A percentile compares a stretch with the other conserved stretches of the same genome.
Conservation (phyloP, 768 basidiomycete species). For the Suillus variegatus region DNA sequence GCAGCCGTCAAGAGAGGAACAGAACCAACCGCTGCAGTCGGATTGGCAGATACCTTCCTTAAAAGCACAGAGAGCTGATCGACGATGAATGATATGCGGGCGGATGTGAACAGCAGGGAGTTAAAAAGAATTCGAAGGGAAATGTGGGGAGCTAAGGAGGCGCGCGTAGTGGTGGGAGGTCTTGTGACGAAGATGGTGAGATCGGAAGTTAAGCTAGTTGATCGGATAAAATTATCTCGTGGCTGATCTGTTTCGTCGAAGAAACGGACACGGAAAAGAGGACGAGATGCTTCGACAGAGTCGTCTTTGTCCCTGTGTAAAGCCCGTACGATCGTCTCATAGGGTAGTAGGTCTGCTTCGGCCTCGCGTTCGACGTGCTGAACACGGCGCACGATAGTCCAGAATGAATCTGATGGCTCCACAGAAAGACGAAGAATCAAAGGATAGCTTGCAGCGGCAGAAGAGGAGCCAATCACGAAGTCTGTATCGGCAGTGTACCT, state of each 20-base stretch:
- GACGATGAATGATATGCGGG: constrained; percentile 74
- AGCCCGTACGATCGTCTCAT: constrained; percentile 71
- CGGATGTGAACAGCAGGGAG: constrained; percentile 84
- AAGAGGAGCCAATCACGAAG: constrained; percentile 87
- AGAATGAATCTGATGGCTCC: constrained; percentile 86
- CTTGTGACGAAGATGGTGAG: constrained; percentile 87
- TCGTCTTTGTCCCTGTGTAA: constrained; percentile 69
- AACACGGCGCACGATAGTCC: constrained; percentile 83
- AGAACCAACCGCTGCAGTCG: constrained; percentile 70
- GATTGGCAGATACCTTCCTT: constrained; percentile 66
- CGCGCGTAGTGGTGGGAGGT: constrained; percentile 64
- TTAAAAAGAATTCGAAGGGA: constrained; percentile 90
- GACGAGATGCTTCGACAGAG: constrained; percentile 46
- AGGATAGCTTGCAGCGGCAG: constrained; percentile 71
- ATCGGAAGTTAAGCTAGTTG: constrained; percentile 87
- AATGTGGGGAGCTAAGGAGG: constrained; percentile 71
- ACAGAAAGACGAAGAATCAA: constrained; percentile 82
- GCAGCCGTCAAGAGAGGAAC: constrained; percentile 75
- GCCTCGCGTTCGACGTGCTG: constrained; percentile 85
- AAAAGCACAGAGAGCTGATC: constrained; percentile 85
- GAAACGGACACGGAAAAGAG: constrained; percentile 93
- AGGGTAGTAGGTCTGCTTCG: constrained; percentile 77
- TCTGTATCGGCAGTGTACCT: constrained; percentile 96
- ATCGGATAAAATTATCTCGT: constrained; percentile 72
- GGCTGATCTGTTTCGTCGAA: constrained; percentile 87